A percentile compares a stretch with the other conserved stretches of the same genome.
phyloP scores from a whole-genome alignment of 345 rosid genomes.

The Arabis alpina region DNA sequence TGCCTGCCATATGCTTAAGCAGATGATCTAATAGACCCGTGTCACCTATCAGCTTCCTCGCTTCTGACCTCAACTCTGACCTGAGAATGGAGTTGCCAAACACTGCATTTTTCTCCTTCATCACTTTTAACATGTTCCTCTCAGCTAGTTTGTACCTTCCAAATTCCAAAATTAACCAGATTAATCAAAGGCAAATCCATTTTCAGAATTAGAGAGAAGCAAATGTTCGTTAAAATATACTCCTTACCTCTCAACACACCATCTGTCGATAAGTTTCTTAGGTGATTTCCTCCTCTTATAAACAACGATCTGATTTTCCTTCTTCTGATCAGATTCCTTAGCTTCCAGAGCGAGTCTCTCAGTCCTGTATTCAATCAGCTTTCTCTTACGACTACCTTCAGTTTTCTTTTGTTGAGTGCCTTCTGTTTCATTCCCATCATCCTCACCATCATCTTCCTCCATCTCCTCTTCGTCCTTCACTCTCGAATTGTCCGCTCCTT shows the following conservation, averaged over 20 bases:
- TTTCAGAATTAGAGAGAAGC: slow-evolving; percentile 9
- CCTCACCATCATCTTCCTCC: slow-evolving; percentile 28
- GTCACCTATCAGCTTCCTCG: slow-evolving; percentile 92
- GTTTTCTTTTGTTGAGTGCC: background rate
- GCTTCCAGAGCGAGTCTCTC: slow-evolving; percentile 30
- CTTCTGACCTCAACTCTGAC: slow-evolving; percentile 71
- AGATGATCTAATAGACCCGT: slow-evolving; percentile 94
- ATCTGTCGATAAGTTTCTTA: slow-evolving; percentile 60
- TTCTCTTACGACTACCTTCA: slow-evolving; percentile 47
- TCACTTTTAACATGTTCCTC: slow-evolving; percentile 77
- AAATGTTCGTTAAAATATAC: background rate
- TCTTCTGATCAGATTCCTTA: slow-evolving; percentile 46
- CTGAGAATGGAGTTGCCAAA: slow-evolving; percentile 73
- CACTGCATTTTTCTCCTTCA: slow-evolving; percentile 80
- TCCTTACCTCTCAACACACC: slow-evolving; percentile 78
- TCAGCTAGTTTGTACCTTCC: slow-evolving; percentile 86
- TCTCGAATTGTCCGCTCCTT: slow-evolving; percentile 20
- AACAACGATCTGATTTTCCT: slow-evolving; percentile 46
- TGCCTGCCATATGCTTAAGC: slow-evolving; percentile 96
- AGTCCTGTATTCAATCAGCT: slow-evolving; percentile 35
- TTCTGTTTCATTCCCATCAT: slow-evolving; percentile 27
- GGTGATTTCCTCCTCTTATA: slow-evolving; percentile 48
- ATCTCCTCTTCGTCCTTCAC: slow-evolving; percentile 37
- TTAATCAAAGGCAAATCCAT: slow-evolving; percentile 3
- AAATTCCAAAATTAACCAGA: slow-evolving; percentile 14